Evolutionary conservation across 257 asterid species (phyloP), one percentile per base, ranked within the genome.

Genomic region (Solanum boliviense): DNA sequence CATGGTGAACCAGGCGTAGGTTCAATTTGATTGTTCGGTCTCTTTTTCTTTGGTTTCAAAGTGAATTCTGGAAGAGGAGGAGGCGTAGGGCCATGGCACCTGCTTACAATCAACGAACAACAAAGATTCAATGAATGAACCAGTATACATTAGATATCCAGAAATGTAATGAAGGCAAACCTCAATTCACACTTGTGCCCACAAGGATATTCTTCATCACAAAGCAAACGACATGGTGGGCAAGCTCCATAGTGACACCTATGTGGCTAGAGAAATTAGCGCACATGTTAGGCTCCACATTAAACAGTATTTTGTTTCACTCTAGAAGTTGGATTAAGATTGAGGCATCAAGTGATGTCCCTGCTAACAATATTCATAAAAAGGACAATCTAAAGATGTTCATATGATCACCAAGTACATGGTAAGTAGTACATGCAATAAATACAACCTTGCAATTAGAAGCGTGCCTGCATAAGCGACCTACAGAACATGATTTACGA

Each of bases 21-120:
- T 89, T 93, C 97, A 56, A 35, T 89, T 84, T 72, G 92, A 89
- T 90, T 89, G 89, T 91, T 93, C 46, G 73, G 89, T 91, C 89
- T 96, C 92, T 93, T 96, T 93, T 93, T 96, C 93, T 91, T 93
- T 56, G 98, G 98, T 92, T 96, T 96, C 92, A 96, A 90, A 11
- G 98, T 93, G 85, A 94, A 96, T 88, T 95, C 99, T 16, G 95
- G 95, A 88, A 84, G 89, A 38, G 98, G 94, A 88, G 99, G 96
- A 23, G 96, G 98, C 89, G 89, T 93, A 90, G 99, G 97, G 82
- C 96, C 99, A 87, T 96, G 99, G 91, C 99, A 96, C 94, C 99
- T 96, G 84, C 32, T 86, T 86, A 82, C 18, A 82, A 82, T 48
- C 68, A 20, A 82, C 21, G 29, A 82, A 79, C 35, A 68, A 83